Base-by-base conservation (phyloP, 495 filamentous ascomycete genomes). In the Wilcoxina mikolae region DNA sequence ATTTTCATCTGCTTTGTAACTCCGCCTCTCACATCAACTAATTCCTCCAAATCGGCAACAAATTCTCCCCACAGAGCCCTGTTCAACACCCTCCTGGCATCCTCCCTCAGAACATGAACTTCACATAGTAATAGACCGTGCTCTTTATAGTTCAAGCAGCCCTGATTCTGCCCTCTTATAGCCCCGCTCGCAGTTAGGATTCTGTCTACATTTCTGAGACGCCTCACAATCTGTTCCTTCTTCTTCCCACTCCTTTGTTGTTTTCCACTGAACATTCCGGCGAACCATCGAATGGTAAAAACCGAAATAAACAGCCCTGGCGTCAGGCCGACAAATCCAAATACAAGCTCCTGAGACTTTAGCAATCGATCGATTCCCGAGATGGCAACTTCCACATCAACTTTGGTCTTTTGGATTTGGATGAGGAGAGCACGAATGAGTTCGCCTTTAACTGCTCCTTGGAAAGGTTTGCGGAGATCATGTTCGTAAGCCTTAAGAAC, bases 381-480 rank as follows among this genome's bases (percentile, higher is more conserved):
- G 66, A 96, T 84, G 15, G 91, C 91, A 53, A 98, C 81, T 68
- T 98, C 91, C 7, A 96, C 83, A 60, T 98, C 91, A 25, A 98
- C 91, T 71, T 96, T 98, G 0, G 91, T 96, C 73, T 96, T 98
- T 65, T 98, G 91, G 43, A 98, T 79, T 65, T 98, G 91, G 43
- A 98, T 95, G 27, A 98, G 74, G 47, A 98, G 76, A 22, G 91
- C 83, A 47, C 91, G 79, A 44, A 95, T 72, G n/a, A 98, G 71
- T 64, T 95, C 88, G 18, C 91, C 91, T 41, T 74, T 74, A 15
- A 96, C 64, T 0, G 87, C 83, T 4, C 87, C 87, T 27, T 77
- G 70, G 38, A 98, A 79, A 20, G 91, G 91, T 31, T 70, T 77
- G 23, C 82, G 75, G 31, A 98, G 65, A 62, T 95, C 91, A 57